phyloP scores from a whole-genome alignment of 495 filamentous ascomycete species.

The Cairneyella variabilis region DNA sequence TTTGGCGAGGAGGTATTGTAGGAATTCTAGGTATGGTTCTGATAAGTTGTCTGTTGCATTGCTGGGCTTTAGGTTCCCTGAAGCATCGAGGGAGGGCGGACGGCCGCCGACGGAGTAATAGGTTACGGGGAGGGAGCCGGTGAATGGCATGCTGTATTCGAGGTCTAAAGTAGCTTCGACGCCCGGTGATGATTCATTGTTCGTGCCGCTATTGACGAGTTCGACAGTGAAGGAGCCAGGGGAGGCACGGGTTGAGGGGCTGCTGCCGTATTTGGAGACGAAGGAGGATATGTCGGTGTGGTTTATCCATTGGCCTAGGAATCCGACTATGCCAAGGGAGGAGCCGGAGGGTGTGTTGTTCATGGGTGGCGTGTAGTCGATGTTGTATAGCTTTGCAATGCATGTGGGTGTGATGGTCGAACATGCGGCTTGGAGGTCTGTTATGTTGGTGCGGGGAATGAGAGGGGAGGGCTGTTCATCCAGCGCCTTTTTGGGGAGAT shows the following conservation, averaged over 20 bases:
- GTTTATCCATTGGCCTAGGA: constrained; percentile 1
- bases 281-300: not conserved
- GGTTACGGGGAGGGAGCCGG: not conserved
- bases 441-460: too few relatives aligned
- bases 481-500: too few relatives aligned
- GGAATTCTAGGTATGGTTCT: not conserved
- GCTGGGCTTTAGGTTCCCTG: not conserved
- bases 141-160: constrained; percentile 2
- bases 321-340: not conserved
- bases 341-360: not conserved
- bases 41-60: too few relatives aligned
- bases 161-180: constrained; percentile 4
- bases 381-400: constrained; percentile 3
- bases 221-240: not conserved
- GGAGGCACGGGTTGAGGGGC: not conserved
- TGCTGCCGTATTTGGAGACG: constrained; percentile 3
- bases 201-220: constrained; percentile 2
- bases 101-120: constrained; percentile 3
- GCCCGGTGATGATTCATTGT: not conserved
- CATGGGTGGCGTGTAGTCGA: not conserved
- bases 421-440: too few relatives aligned
- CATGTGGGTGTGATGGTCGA: not conserved
- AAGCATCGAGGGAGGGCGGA: not conserved
- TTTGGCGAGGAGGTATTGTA: not conserved
- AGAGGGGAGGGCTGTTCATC: not conserved